phyloP scores from a whole-genome alignment of 148 eudicot genomes.

The Diospyros lotus region DNA sequence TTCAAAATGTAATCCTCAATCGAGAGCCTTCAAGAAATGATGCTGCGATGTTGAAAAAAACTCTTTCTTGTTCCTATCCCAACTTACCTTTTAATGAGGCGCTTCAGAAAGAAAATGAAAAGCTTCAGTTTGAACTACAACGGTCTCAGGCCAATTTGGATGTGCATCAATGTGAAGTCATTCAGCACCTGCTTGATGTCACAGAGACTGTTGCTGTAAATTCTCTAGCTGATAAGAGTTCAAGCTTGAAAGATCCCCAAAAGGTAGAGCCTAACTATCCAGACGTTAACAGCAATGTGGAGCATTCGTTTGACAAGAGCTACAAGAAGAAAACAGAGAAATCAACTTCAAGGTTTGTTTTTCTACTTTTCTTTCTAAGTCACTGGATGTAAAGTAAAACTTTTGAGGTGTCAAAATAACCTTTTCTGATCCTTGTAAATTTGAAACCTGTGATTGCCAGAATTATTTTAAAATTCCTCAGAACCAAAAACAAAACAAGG shows the following conservation, averaged over 20 bases:
- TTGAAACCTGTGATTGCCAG: neutral
- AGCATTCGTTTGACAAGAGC: slow-evolving; percentile 29
- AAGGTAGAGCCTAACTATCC: slow-evolving; percentile 34
- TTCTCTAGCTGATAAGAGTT: slow-evolving; percentile 43
- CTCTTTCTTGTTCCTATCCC: slow-evolving; percentile 91
- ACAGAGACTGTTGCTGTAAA: slow-evolving; percentile 63
- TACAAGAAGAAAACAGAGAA: slow-evolving; percentile 36
- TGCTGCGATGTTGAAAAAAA: slow-evolving; percentile 66
- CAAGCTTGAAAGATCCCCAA: slow-evolving; percentile 38
- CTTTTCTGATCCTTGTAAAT: neutral
- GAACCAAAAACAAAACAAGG: no score
- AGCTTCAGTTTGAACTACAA: slow-evolving; percentile 80
- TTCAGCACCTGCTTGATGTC: slow-evolving; percentile 79
- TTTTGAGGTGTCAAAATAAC: no score
- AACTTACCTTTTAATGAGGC: slow-evolving; percentile 73
- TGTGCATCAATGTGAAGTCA: slow-evolving; percentile 82
- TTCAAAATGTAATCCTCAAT: slow-evolving; percentile 72
- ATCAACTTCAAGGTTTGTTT: slow-evolving; percentile 55
- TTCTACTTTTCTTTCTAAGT: neutral
- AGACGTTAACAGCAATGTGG: slow-evolving; percentile 28
- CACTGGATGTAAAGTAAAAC: no score
- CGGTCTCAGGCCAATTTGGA: slow-evolving; percentile 77
- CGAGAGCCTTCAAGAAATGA: slow-evolving; percentile 61
- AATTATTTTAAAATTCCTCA: neutral
- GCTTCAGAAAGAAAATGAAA: slow-evolving; percentile 79